Conservation (phyloP, 2,329 filamentous ascomycete species). For the Phialophora expanda region DNA sequence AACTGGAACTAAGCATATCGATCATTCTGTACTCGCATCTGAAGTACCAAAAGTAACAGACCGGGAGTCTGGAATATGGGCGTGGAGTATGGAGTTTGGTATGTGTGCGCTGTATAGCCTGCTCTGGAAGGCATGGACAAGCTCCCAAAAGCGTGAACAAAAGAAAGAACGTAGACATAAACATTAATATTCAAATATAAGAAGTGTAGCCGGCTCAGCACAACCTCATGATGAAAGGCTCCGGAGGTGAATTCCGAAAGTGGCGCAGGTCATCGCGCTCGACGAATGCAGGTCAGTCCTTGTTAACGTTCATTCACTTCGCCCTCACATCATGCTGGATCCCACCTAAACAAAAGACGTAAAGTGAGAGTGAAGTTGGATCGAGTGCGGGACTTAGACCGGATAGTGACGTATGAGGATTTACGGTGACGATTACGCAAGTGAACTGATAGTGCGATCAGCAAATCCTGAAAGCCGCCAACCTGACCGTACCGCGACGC, state of each 20-base stretch:
- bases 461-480: neutral
- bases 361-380: neutral
- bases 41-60: neutral
- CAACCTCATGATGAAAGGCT: neutral
- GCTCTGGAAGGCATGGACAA: neutral
- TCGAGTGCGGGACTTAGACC: neutral
- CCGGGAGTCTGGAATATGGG: neutral
- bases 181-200: neutral
- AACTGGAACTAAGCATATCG: constrained; percentile 50
- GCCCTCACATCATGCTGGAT: neutral
- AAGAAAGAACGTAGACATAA: neutral
- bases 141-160: neutral
- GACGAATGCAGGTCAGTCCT: neutral
- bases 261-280: neutral
- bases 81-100: constrained; percentile 3
- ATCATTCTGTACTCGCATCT: neutral
- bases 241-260: no score
- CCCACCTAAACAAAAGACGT: neutral
- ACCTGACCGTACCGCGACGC: neutral
- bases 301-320: neutral
- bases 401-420: constrained; percentile 6
- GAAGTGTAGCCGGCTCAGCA: neutral
- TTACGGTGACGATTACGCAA: neutral
- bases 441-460: neutral
- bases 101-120: neutral